Evolutionary conservation across 2,329 filamentous ascomycete genomes (phyloP), one percentile per base, ranked within the genome.

Genomic region (Zymoseptoria tritici): DNA sequence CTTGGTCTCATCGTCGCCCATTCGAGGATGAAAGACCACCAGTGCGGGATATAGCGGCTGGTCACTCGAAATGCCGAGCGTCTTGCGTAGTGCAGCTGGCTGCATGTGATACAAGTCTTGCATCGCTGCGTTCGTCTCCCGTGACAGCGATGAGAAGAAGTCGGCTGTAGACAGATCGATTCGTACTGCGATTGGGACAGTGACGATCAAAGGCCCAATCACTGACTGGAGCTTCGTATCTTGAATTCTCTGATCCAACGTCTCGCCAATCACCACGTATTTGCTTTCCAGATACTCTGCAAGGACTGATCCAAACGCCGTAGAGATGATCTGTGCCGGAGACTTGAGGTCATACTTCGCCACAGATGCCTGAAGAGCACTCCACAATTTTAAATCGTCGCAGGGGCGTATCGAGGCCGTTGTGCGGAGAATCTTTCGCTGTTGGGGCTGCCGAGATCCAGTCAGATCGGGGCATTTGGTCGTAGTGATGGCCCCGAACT

Each of bases 11-110:
- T 46, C 36, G 21, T 52, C 6, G 55, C 19, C 49, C 13, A 24
- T 29, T 20, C 16, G 16, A 21, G 57, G 57, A 50, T 58, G 29
- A 20, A 54, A 58, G 11, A 58, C 57, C 13, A 58, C 26, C 22
- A 58, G 42, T 6, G 57, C 57, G 16, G 57, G 57, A 54, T 54
- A 58, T 21, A 58, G 57, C 26, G 57, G 51, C n/a, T 49, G 57
- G 22, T 58, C 52, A n/a, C 29, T 54, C 13, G 51, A 31, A 21
- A 58, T 55, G 52, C 57, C 57, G 6, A 58, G 57, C 22, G 42
- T 49, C 13, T 31, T 58, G 13, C 57, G 57, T 22, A 58, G 42
- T 5, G 57, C 21, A 19, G 24, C 51, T 20, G 57, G 57, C 6
- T 46, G 52, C 19, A 50, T 26, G 22, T 54, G 42, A n/a, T 57